Evolutionary conservation across 1,284 basidiomycete genomes (phyloP).

Genomic region (Microbotryum saponariae): DNA sequence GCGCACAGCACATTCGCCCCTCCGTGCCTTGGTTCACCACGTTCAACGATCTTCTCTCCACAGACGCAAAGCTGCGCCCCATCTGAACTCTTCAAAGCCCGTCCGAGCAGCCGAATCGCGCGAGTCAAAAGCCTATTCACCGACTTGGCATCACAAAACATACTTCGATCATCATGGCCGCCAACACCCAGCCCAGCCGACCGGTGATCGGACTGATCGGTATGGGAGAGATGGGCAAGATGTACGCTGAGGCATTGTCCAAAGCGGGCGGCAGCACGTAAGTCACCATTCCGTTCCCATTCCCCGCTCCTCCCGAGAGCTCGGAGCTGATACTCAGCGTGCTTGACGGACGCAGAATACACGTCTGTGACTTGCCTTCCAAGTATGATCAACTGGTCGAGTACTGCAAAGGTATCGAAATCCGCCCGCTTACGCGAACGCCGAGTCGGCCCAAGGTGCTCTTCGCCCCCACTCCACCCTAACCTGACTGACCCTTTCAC

Average conservation of each 20-base stretch:
- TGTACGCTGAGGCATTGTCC: constrained; percentile 75
- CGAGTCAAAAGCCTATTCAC: too few species aligned
- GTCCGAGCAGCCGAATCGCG: too few species aligned
- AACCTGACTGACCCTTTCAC: constrained; percentile 7
- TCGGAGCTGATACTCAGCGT: background rate
- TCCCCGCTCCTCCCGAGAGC: background rate
- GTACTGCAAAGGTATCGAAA: constrained; percentile 55
- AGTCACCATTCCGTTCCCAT: constrained; percentile 30
- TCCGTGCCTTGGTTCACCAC: too few species aligned
- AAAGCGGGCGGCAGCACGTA: constrained; percentile 78
- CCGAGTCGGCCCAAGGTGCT: background rate
- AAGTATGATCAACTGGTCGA: constrained; percentile 59
- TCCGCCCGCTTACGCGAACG: background rate
- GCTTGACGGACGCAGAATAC: constrained; percentile 52
- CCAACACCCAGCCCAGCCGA: too few species aligned
- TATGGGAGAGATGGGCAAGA: constrained; percentile 71
- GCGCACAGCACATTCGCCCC: too few species aligned
- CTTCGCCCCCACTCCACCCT: constrained; percentile 2
- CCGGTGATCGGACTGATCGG: constrained; percentile 42
- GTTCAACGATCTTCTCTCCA: too few species aligned
- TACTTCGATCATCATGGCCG: too few species aligned
- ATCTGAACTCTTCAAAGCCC: too few species aligned
- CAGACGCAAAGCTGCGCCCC: too few species aligned
- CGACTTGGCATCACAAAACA: too few species aligned
- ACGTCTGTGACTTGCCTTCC: constrained; percentile 82